Percentiles rank a stretch among this genome's conserved stretches.
phyloP scores from a whole-genome alignment of 176 grass and related monocot genomes.

The Ananas comosus region DNA sequence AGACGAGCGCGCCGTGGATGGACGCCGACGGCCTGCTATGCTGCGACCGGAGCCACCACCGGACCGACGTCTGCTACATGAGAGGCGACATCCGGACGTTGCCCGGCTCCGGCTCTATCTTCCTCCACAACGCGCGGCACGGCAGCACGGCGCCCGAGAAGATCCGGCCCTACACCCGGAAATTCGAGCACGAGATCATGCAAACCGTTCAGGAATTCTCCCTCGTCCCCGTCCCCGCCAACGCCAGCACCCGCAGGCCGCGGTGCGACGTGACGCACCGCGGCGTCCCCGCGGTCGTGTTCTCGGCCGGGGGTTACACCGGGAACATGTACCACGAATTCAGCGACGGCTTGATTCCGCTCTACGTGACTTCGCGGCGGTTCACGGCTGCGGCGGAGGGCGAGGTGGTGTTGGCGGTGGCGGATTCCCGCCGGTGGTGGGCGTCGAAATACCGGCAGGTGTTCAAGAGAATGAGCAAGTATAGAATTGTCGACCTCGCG shows the following conservation, averaged over 20 bases:
- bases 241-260: background rate
- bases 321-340: constrained; percentile 99
- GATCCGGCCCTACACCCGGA: constrained; percentile 85
- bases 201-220: constrained; percentile 60
- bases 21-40: constrained; percentile 42
- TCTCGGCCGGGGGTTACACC: constrained; percentile 96
- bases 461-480: constrained; percentile 65
- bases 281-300: constrained; percentile 64
- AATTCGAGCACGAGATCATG: constrained; percentile 80
- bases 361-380: constrained; percentile 77
- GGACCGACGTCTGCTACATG: constrained; percentile 84
- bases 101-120: constrained; percentile 51
- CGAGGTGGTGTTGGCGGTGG: constrained; percentile 84
- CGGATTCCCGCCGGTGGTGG: constrained; percentile 91
- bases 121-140: constrained; percentile 40
- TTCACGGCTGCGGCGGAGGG: constrained; percentile 22
- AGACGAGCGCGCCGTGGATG: background rate
- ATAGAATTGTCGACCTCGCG: constrained; percentile 73
- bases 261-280: constrained; percentile 60
- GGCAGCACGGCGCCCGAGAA: constrained; percentile 32
- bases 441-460: constrained; percentile 58
- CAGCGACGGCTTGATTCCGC: constrained; percentile 90
- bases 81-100: constrained; percentile 80
- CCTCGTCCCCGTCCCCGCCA: constrained; percentile 24
- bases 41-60: constrained; percentile 91